Conservation (phyloP, 495 filamentous ascomycete species). For the Penicillium longicatenatum region DNA sequence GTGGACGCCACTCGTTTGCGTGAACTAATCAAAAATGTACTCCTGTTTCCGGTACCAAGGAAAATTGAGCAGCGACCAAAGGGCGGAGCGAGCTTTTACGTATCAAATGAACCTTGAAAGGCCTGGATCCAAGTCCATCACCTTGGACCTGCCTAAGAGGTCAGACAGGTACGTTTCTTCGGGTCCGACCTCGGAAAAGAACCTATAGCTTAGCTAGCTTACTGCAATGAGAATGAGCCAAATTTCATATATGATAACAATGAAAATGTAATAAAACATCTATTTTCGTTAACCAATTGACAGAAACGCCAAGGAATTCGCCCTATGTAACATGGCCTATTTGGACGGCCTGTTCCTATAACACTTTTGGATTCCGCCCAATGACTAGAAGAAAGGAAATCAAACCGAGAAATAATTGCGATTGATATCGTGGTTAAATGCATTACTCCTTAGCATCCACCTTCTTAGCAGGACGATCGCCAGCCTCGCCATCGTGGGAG, state of each 20-base stretch:
- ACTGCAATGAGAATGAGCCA: not conserved
- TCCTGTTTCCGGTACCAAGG: not conserved
- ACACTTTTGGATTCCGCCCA: constrained; percentile 29
- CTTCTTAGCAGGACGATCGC: constrained; percentile 50
- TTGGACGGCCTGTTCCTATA: constrained; percentile 24
- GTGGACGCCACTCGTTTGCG: not conserved
- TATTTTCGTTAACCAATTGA: constrained; percentile 21
- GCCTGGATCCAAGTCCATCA: not conserved
- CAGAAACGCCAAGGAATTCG: constrained; percentile 26
- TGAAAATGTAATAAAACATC: constrained; percentile 2
- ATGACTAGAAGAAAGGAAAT: constrained; percentile 22
- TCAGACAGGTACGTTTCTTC: not conserved
- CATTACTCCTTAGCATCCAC: constrained; percentile 49
- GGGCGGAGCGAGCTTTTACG: not conserved
- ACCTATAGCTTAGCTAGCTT: not conserved
- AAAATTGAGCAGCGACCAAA: not conserved
- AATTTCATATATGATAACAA: not conserved
- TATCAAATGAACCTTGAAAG: not conserved
- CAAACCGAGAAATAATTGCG: constrained; percentile 11
- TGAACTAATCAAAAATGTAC: not conserved
- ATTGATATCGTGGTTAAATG: constrained; percentile 2
- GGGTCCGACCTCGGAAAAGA: not conserved
- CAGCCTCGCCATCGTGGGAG: constrained; percentile 44
- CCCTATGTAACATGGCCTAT: constrained; percentile 19
- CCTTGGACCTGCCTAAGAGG: not conserved